phyloP scores from a whole-genome alignment of 2,329 filamentous ascomycete species.

The Teratosphaeria pseudoeucalypti region DNA sequence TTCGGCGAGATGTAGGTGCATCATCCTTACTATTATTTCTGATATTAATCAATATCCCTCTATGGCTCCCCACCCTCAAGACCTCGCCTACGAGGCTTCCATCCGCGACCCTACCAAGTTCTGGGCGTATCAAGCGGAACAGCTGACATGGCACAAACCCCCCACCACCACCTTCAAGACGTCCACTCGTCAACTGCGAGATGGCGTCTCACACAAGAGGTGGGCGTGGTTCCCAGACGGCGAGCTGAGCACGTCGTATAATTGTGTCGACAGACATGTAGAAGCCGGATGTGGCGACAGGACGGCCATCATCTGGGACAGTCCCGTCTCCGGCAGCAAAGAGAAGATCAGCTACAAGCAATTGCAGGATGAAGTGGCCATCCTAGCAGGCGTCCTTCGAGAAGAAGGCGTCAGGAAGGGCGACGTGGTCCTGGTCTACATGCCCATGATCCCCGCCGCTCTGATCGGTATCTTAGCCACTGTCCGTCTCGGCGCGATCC shows the following conservation, averaged over 20 bases:
- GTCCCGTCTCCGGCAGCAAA: slow-evolving; percentile 66
- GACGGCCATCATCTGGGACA: slow-evolving; percentile 77
- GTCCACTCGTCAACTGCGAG: slow-evolving; percentile 53
- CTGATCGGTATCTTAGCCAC: slow-evolving; percentile 78
- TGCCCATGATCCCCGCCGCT: slow-evolving; percentile 92
- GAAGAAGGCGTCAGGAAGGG: slow-evolving; percentile 75
- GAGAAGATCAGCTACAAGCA: slow-evolving; percentile 63
- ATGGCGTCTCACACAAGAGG: slow-evolving; percentile 55
- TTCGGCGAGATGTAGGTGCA: neutral
- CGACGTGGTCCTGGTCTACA: slow-evolving; percentile 84
- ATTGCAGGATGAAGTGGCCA: slow-evolving; percentile 69
- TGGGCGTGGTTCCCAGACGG: slow-evolving; percentile 90
- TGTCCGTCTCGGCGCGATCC: slow-evolving; percentile 72
- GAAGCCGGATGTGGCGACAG: slow-evolving; percentile 60
- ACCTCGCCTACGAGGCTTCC: slow-evolving; percentile 24
- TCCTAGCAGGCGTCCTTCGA: slow-evolving; percentile 67
- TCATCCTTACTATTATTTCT: neutral
- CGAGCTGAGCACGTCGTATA: slow-evolving; percentile 83
- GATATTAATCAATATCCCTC: neutral
- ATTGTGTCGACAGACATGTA: slow-evolving; percentile 87
- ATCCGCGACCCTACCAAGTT: slow-evolving; percentile 26
- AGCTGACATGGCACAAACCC: slow-evolving; percentile 70
- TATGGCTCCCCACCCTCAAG: slow-evolving; percentile 24
- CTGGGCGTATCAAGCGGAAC: slow-evolving; percentile 43
- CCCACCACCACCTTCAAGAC: slow-evolving; percentile 53